Percentiles rank a stretch among this genome's conserved stretches.
phyloP scores from a whole-genome alignment of 495 filamentous ascomycete species.

The Aspergillus cavernicola region DNA sequence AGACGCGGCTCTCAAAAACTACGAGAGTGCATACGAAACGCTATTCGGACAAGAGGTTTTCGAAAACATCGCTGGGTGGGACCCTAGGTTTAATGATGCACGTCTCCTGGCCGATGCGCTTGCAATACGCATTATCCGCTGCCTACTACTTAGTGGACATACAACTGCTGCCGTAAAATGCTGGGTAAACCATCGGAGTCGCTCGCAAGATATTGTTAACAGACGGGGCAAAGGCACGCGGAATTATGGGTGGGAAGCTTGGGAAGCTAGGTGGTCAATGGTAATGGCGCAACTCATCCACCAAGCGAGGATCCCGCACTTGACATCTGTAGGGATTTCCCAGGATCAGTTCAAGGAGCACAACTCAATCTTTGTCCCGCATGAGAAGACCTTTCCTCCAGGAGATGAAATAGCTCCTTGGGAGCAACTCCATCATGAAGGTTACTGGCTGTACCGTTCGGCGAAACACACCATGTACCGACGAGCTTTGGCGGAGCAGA shows the following conservation, averaged over 20 bases:
- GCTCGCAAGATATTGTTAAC: slow-evolving; percentile 70
- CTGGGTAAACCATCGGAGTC: slow-evolving; percentile 70
- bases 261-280: slow-evolving; percentile 78
- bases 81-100: slow-evolving; percentile 79
- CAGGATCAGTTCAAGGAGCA: slow-evolving; percentile 22
- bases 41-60: slow-evolving; percentile 77
- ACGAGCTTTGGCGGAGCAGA: slow-evolving; percentile 57
- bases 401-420: slow-evolving; percentile 67
- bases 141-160: slow-evolving; percentile 70
- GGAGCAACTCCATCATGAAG: slow-evolving; percentile 79
- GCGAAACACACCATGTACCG: slow-evolving; percentile 62
- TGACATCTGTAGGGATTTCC: slow-evolving; percentile 23
- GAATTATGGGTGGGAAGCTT: slow-evolving; percentile 84
- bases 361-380: slow-evolving; percentile 49
- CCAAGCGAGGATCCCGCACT: slow-evolving; percentile 48
- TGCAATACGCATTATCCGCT: slow-evolving; percentile 74
- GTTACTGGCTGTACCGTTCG: slow-evolving; percentile 78
- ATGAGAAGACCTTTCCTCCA: slow-evolving; percentile 64
- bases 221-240: slow-evolving; percentile 75
- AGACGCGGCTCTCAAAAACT: slow-evolving; percentile 77
- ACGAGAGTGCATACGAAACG: slow-evolving; percentile 77
- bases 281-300: slow-evolving; percentile 79
- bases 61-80: slow-evolving; percentile 83
- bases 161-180: slow-evolving; percentile 69
- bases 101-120: slow-evolving; percentile 75